A percentile compares a stretch with the other conserved stretches of the same genome.
phyloP scores from a whole-genome alignment of 148 eudicot species.

The Camellia lanceoleosa region DNA sequence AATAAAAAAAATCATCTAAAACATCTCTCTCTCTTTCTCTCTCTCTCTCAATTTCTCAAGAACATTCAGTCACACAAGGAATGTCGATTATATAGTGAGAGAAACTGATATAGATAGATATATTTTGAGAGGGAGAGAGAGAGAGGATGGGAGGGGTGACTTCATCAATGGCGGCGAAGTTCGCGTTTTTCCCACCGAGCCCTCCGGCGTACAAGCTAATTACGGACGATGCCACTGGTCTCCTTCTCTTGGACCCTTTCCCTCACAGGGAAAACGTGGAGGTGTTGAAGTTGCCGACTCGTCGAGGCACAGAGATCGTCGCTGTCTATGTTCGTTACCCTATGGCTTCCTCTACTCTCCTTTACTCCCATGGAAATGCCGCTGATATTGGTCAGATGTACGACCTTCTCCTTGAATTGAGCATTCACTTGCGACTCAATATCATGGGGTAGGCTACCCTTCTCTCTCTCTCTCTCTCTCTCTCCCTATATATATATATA shows the following conservation, averaged over 20 bases:
- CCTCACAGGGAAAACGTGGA: conserved; percentile 94
- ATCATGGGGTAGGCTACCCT: conserved; percentile 60
- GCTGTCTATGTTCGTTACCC: conserved; percentile 84
- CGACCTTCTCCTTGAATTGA: conserved; percentile 83
- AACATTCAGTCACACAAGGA: not conserved
- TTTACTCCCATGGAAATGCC: conserved; percentile 96
- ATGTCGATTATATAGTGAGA: not conserved
- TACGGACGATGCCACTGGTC: conserved; percentile 54
- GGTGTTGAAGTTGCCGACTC: conserved; percentile 63
- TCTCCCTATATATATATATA: not conserved
- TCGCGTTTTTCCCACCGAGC: conserved; percentile 91
- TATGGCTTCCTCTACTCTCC: conserved; percentile 74
- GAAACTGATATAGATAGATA: not conserved
- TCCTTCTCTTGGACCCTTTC: conserved; percentile 57
- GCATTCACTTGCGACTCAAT: conserved; percentile 80
- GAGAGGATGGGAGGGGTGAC: conserved; percentile 91
- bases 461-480: not conserved
- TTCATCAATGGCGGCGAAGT: conserved; percentile 94
- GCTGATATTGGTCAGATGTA: conserved; percentile 99
- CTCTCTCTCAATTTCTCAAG: not conserved
- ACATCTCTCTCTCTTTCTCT: not conserved
- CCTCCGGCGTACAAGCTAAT: conserved; percentile 72
- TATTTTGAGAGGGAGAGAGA: not conserved
- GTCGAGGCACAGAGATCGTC: conserved; percentile 68
- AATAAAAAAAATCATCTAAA: no score